Evolutionary conservation across 768 basidiomycete genomes (phyloP).

Genomic region (Antrodiella citrinella): DNA sequence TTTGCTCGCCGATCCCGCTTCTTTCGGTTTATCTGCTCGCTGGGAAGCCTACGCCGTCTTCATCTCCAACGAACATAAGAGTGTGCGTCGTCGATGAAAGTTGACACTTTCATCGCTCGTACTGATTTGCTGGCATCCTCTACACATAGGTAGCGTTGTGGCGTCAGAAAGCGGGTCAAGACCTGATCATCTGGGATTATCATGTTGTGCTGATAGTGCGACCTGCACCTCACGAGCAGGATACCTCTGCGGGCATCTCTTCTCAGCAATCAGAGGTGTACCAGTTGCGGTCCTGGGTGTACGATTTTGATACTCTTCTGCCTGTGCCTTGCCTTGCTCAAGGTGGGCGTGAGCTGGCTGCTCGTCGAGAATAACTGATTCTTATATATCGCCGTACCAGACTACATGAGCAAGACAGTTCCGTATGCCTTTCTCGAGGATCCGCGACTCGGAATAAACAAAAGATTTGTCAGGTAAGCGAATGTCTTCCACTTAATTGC

Average conservation of each 20-base stretch:
- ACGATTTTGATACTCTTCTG: slow-evolving; percentile 58
- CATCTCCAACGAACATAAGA: slow-evolving; percentile 55
- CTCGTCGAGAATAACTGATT: not conserved
- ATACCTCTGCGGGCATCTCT: not conserved
- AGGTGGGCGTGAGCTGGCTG: slow-evolving; percentile 30
- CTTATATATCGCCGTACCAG: slow-evolving; percentile 14
- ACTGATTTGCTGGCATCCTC: not conserved
- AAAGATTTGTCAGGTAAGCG: slow-evolving; percentile 16
- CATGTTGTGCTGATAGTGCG: slow-evolving; percentile 57
- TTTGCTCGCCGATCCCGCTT: not conserved
- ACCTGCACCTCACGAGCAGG: slow-evolving; percentile 9
- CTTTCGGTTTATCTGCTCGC: not conserved
- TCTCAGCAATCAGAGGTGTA: slow-evolving; percentile 10
- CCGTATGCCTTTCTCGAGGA: slow-evolving; percentile 15
- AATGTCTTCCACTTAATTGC: too few relatives aligned
- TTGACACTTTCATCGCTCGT: not conserved
- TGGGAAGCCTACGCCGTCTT: slow-evolving; percentile 55
- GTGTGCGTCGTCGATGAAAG: slow-evolving; percentile 13
- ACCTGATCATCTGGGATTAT: slow-evolving; percentile 65
- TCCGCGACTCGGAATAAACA: slow-evolving; percentile 4
- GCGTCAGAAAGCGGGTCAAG: slow-evolving; percentile 42
- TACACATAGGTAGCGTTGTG: slow-evolving; percentile 51
- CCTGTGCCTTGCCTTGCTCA: slow-evolving; percentile 42
- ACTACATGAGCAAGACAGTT: slow-evolving; percentile 23
- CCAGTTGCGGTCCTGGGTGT: slow-evolving; percentile 63